Evolutionary conservation across 108 stramenopile genomes (phyloP).

Genomic region (Fragilariopsis cylindrus): DNA sequence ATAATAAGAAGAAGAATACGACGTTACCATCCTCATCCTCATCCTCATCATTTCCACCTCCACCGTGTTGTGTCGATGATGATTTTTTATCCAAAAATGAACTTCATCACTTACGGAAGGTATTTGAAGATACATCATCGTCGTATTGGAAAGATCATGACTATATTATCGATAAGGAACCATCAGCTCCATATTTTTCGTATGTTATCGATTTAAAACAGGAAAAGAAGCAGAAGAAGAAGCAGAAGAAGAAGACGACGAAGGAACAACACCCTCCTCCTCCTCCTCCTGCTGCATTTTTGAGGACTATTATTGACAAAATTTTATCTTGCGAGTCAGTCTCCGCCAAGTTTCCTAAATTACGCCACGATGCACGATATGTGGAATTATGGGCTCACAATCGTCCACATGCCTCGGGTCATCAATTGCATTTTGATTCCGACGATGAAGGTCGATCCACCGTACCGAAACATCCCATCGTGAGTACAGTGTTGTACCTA

Average conservation of each 20-base stretch:
- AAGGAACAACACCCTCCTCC: neutral
- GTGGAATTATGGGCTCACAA: slow-evolving; percentile 94
- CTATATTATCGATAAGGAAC: slow-evolving; percentile 61
- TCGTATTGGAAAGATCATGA: slow-evolving; percentile 73
- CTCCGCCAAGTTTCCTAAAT: slow-evolving; percentile 38
- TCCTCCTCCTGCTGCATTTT: slow-evolving; percentile 30
- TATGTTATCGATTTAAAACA: slow-evolving; percentile 60
- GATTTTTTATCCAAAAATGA: slow-evolving; percentile 55
- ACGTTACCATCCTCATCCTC: neutral
- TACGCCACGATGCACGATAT: slow-evolving; percentile 37
- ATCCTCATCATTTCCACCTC: neutral
- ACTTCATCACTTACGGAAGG: slow-evolving; percentile 43
- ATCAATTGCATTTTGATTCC: slow-evolving; percentile 92
- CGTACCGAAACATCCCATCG: slow-evolving; percentile 70
- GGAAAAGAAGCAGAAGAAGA: slow-evolving; percentile 4
- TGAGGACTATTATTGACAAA: slow-evolving; percentile 48
- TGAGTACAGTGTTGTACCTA: slow-evolving; percentile 70
- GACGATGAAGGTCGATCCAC: slow-evolving; percentile 78
- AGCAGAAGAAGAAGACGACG: neutral
- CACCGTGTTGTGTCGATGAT: slow-evolving; percentile 65
- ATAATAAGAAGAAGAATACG: slow-evolving; percentile 4
- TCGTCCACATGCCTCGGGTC: slow-evolving; percentile 88
- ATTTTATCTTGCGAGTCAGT: slow-evolving; percentile 34
- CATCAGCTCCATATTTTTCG: slow-evolving; percentile 79
- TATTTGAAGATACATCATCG: slow-evolving; percentile 54